A percentile compares a stretch with the other conserved stretches of the same genome.
These are phyloP conservation scores for Rubus parviflorus DNA, from an alignment of 306 rosid species.

Conservation along the genomic window DNA sequence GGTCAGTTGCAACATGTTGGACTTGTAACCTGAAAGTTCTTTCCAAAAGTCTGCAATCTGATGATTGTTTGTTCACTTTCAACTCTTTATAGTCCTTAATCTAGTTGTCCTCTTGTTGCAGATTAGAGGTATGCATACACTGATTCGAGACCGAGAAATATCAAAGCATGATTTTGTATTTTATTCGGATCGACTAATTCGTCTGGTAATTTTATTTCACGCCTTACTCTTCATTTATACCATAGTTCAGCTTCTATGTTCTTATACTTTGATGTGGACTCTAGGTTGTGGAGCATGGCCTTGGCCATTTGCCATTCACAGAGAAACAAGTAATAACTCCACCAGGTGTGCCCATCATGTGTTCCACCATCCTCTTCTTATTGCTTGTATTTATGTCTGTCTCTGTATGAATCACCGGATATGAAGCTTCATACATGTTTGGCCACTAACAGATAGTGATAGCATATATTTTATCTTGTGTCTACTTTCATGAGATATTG, in stretches of 20 bases:
- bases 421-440: not conserved
- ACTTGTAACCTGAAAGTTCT: slow-evolving; percentile 8
- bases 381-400: not conserved
- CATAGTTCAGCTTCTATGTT: slow-evolving; percentile 16
- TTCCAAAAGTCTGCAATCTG: slow-evolving; percentile 9
- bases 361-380: not conserved
- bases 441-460: not conserved
- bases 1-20: slow-evolving; percentile 8
- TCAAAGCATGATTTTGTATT: slow-evolving; percentile 94
- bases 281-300: slow-evolving; percentile 98
- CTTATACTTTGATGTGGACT: slow-evolving; percentile 21
- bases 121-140: slow-evolving; percentile 98
- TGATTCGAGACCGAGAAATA: slow-evolving; percentile 86
- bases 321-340: slow-evolving; percentile 97
- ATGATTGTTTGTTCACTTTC: slow-evolving; percentile 17
- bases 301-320: slow-evolving; percentile 94
- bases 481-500: not conserved
- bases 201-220: slow-evolving; percentile 58
- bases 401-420: not conserved
- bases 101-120: slow-evolving; percentile 44
- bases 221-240: slow-evolving; percentile 17
- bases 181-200: slow-evolving; percentile 95
- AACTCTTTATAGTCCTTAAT: slow-evolving; percentile 25
- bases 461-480: not conserved
- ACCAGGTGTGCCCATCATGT: slow-evolving; percentile 54